Base-by-base conservation (phyloP, 306 rosid species). In the Gynostemma pentaphyllum region DNA sequence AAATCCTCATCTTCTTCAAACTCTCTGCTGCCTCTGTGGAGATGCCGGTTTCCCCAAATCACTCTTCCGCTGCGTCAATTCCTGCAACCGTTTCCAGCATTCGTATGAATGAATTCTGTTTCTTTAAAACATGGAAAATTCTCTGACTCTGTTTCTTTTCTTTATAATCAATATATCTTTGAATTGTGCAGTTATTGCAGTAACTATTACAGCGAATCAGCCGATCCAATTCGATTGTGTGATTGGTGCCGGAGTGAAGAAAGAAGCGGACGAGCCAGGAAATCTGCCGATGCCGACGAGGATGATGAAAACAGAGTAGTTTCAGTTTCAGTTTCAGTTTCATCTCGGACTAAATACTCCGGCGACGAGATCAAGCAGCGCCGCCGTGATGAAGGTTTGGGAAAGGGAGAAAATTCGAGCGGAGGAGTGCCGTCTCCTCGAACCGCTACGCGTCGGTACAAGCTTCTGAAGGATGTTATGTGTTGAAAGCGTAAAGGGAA, bases 391-490 rank as follows among this genome's bases (percentile, higher is more conserved):
- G 83, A 79, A 66, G 55, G 64, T 23, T 67, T 39, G 28, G 75
- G 73, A 28, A 79, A 77, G 72, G 80, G 78, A 21, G 71, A 74
- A 65, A 74, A 65, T 19, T 73, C 84, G n/a, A n/a, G n/a, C 5
- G 40, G 70, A 30, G 82, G 80, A 5, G 57, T 64, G 7, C 89
- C 96, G 12, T 85, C 96, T 0, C 95, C 98, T 0, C 74, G 98
- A 41, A 52, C 90, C n/a, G 67, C 88, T 62, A 78, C 95, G 8
- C 95, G 98, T 67, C 84, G 98, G 86, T 91, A 88, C 76, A 91
- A 91, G 95, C 98, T 91, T 82, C 96, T 91, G 76, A 91, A 91
- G 83, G 98, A 91, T 80, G 98, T 91, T 7, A 83, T 85, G 96
- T 88, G 95, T 73, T 86, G 79, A 30, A 45, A 45, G 9, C 22